Evolutionary conservation across 495 filamentous ascomycete genomes (phyloP).

Genomic region (Geoglossum glabrum): DNA sequence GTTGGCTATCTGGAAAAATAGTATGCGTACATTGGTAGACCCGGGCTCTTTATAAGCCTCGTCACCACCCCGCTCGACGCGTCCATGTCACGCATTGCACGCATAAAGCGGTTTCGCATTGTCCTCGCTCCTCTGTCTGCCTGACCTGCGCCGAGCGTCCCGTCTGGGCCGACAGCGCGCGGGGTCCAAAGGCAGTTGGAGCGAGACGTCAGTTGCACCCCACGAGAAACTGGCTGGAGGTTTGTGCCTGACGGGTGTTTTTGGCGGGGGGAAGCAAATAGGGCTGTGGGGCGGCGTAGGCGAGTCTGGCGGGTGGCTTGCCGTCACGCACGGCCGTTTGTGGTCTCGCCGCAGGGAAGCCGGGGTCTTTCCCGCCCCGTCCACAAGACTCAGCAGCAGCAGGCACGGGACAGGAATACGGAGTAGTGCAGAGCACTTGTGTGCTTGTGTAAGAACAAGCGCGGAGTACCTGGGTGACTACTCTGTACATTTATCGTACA

Average conservation of each 20-base stretch:
- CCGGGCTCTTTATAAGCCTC: not conserved
- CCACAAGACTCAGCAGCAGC: too few species aligned
- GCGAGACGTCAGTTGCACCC: not conserved
- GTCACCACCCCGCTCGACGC: not conserved
- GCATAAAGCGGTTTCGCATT: not conserved
- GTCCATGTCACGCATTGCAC: not conserved
- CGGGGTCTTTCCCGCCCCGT: too few species aligned
- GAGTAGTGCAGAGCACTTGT: too few species aligned
- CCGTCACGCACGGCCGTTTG: not conserved
- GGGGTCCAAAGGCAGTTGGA: too few species aligned
- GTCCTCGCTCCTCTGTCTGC: not conserved
- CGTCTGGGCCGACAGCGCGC: too few species aligned
- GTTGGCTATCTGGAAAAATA: too few species aligned
- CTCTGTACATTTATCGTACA: too few species aligned
- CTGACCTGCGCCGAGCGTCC: not conserved
- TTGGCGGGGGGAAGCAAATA: not conserved
- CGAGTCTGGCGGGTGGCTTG: not conserved
- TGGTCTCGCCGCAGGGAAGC: too few species aligned
- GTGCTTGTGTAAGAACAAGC: too few species aligned
- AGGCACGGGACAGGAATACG: too few species aligned
- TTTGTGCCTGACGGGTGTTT: not conserved
- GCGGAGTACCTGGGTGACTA: too few species aligned
- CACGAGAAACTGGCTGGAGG: not conserved
- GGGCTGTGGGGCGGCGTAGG: not conserved
- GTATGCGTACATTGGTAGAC: not conserved